Conservation (phyloP, 2,329 filamentous ascomycete genomes). For the Penicillium sp. region DNA sequence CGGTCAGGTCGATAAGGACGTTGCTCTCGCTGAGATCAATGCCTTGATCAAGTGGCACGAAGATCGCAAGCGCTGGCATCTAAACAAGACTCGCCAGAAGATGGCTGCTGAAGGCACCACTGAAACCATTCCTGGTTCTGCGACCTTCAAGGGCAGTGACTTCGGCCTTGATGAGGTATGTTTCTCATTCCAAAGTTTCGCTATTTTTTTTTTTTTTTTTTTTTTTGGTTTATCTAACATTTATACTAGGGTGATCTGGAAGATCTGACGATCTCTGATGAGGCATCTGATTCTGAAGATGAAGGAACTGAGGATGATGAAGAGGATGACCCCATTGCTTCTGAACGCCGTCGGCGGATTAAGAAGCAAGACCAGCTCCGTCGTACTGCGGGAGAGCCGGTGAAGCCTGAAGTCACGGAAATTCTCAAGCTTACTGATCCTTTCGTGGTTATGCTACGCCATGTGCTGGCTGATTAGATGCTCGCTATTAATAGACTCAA, state of each 20-base stretch:
- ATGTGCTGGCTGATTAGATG: conserved; percentile 71
- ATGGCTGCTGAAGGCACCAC: conserved; percentile 81
- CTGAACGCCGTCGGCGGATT: conserved; percentile 75
- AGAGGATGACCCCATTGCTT: conserved; percentile 75
- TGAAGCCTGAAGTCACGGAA: conserved; percentile 77
- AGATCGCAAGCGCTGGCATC: conserved; percentile 94
- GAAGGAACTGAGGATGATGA: conserved; percentile 75
- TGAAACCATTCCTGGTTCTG: conserved; percentile 55
- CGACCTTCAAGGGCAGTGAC: conserved; percentile 72
- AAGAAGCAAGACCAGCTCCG: conserved; percentile 79
- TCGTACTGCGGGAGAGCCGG: conserved; percentile 77
- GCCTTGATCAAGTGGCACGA: conserved; percentile 90
- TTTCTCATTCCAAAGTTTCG: conserved; percentile 1
- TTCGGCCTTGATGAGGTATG: conserved; percentile 81
- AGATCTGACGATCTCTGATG: conserved; percentile 79
- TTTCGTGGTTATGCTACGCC: conserved; percentile 78
- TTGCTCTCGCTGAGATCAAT: conserved; percentile 79
- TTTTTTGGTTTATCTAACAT: conserved; percentile 9
- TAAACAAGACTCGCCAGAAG: conserved; percentile 96
- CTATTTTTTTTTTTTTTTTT: too few relatives aligned
- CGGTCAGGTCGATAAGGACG: conserved; percentile 67
- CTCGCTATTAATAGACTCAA: not conserved
- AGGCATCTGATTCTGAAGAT: conserved; percentile 63
- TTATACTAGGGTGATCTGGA: conserved; percentile 66
- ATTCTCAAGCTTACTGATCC: conserved; percentile 76